Percentiles rank a stretch among this genome's conserved stretches.
These are phyloP conservation scores for Sarcomyxa edulis DNA, from an alignment of 768 basidiomycete genomes.

Conservation along the genomic window DNA sequence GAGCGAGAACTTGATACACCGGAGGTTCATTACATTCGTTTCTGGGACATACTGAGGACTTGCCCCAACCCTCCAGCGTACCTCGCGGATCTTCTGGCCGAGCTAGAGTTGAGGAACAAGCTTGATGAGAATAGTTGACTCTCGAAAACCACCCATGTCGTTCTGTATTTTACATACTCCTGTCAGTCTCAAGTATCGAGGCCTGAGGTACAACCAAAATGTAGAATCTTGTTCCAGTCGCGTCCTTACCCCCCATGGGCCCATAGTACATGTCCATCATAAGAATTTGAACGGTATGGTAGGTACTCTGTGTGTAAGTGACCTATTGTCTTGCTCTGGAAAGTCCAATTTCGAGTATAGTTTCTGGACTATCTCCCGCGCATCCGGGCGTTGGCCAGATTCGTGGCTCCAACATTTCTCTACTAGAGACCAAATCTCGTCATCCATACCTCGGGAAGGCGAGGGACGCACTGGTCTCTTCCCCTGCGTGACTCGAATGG, in stretches of 20 bases:
- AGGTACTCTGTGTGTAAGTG: conserved; percentile 1
- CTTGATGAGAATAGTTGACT: no score
- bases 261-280: no score
- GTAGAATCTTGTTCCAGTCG: no score
- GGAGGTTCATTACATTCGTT: no score
- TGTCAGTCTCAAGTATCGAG: not conserved
- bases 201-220: not conserved
- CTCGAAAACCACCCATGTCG: not conserved
- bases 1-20: no score
- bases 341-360: not conserved
- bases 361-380: not conserved
- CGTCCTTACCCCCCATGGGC: no score
- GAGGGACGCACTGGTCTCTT: conserved; percentile 3
- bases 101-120: no score
- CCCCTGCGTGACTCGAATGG: conserved; percentile 8
- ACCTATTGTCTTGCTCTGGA: not conserved
- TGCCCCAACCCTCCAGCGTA: no score
- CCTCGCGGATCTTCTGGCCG: no score
- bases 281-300: not conserved
- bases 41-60: no score
- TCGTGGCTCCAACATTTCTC: conserved; percentile 6
- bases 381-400: not conserved
- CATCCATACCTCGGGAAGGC: not conserved
- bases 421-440: conserved; percentile 6
- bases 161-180: not conserved